Evolutionary conservation across 805 yeast species (phyloP).

Genomic region (Ogataea saltuana): DNA sequence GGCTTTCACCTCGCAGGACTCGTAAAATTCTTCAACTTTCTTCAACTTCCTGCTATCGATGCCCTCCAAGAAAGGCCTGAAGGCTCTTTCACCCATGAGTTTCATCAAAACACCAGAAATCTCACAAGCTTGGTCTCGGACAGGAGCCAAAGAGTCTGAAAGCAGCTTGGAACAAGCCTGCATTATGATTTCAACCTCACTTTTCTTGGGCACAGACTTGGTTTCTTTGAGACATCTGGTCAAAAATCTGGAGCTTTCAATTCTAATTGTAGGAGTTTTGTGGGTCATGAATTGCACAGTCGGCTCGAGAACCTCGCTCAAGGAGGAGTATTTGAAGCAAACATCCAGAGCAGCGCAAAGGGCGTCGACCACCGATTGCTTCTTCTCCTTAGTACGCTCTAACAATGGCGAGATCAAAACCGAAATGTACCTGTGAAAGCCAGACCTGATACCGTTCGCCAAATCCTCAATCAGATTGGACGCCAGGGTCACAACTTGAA

Average conservation of each 20-base stretch:
- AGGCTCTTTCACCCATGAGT: constrained; percentile 72
- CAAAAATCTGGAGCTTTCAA: constrained; percentile 66
- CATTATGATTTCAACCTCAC: constrained; percentile 60
- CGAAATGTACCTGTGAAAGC: constrained; percentile 55
- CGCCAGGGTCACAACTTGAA: constrained; percentile 80
- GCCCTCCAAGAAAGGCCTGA: constrained; percentile 59
- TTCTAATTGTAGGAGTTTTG: constrained; percentile 80
- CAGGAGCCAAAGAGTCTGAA: constrained; percentile 80
- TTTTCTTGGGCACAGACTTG: constrained; percentile 45
- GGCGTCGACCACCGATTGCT: constrained; percentile 72
- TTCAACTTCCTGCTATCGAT: constrained; percentile 68
- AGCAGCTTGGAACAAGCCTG: constrained; percentile 61
- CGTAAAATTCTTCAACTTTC: constrained; percentile 63
- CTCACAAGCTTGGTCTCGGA: constrained; percentile 75
- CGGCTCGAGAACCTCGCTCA: constrained; percentile 59
- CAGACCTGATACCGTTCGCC: constrained; percentile 62
- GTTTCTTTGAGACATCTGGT: constrained; percentile 61
- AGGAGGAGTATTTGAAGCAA: constrained; percentile 51
- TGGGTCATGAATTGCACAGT: constrained; percentile 61
- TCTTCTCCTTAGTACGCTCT: constrained; percentile 88
- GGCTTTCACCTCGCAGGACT: constrained; percentile 55
- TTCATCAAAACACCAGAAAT: constrained; percentile 81
- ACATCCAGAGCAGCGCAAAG: constrained; percentile 66
- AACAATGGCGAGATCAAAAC: constrained; percentile 61
- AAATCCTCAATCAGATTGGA: constrained; percentile 63